Evolutionary conservation across 257 asterid species (phyloP).

Genomic region (Plantago elongata): DNA sequence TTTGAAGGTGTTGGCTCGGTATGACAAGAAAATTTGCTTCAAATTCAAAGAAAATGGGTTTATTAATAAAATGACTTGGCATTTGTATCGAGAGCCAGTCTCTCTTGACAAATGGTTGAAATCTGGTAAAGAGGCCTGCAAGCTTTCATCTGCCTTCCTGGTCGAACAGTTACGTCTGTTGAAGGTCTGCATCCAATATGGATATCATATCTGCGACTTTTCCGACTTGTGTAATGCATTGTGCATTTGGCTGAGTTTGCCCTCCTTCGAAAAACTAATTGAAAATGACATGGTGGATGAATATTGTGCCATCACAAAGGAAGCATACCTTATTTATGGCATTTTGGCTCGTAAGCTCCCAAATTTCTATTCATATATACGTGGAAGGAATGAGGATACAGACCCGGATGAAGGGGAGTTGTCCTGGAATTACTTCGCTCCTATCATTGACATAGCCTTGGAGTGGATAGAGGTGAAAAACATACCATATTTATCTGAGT

Average conservation of each 20-base stretch:
- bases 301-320: slow-evolving; percentile 63
- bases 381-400: slow-evolving; percentile 24
- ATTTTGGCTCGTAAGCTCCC: slow-evolving; percentile 74
- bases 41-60: slow-evolving; percentile 53
- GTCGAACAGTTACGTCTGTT: slow-evolving; percentile 86
- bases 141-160: slow-evolving; percentile 63
- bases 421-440: slow-evolving; percentile 72
- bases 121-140: slow-evolving; percentile 65
- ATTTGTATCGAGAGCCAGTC: slow-evolving; percentile 55
- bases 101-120: slow-evolving; percentile 68
- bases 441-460: slow-evolving; percentile 62
- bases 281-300: slow-evolving; percentile 48
- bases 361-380: slow-evolving; percentile 43
- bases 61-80: slow-evolving; percentile 75
- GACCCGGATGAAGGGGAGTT: slow-evolving; percentile 43
- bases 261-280: slow-evolving; percentile 51
- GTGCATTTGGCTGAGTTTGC: slow-evolving; percentile 69
- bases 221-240: slow-evolving; percentile 59
- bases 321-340: slow-evolving; percentile 69
- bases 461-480: slow-evolving; percentile 57
- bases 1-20: slow-evolving; percentile 69
- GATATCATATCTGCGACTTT: slow-evolving; percentile 61
- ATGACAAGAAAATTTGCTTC: slow-evolving; percentile 53
- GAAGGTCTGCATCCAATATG: slow-evolving; percentile 68
- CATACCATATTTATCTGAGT: slow-evolving; percentile 34